A percentile compares a stretch with the other conserved stretches of the same genome.
Conservation (phyloP, 2,329 filamentous ascomycete genomes). For the Phyllosticta capitalensis region DNA sequence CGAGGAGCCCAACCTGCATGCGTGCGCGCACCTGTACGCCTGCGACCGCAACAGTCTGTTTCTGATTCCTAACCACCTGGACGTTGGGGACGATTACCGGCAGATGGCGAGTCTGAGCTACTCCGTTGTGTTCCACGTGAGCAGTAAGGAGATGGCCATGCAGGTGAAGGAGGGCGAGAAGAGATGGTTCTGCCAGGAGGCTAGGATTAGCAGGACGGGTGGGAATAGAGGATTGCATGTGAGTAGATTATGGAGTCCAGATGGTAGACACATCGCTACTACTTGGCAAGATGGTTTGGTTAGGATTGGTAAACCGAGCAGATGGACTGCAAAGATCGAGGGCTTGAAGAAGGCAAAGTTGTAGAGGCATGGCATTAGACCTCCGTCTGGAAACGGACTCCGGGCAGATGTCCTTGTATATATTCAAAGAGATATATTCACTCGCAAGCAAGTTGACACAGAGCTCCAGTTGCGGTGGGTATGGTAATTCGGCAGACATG, state of each 20-base stretch:
- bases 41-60: constrained; percentile 47
- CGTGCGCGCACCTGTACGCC: constrained; percentile 49
- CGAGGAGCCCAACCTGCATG: constrained; percentile 41
- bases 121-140: constrained; percentile 26
- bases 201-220: constrained; percentile 18
- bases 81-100: constrained; percentile 17
- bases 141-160: constrained; percentile 17
- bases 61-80: constrained; percentile 39
- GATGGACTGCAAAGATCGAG: neutral
- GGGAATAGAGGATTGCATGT: constrained; percentile 21
- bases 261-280: constrained; percentile 23
- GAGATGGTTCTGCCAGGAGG: constrained; percentile 26
- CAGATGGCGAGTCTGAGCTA: constrained; percentile 25
- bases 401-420: too few relatives aligned
- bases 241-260: constrained; percentile 22
- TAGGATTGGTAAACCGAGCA: constrained; percentile 14
- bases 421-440: too few relatives aligned
- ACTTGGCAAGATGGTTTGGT: constrained; percentile 26
- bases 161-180: constrained; percentile 19
- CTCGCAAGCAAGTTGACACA: too few relatives aligned
- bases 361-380: neutral
- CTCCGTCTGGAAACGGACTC: neutral
- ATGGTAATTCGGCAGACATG: neutral
- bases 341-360: neutral
- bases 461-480: too few relatives aligned